Percentiles rank a stretch among this genome's conserved stretches.
Evolutionary conservation across 768 basidiomycete genomes (phyloP).

Genomic region (Suillus weaverae): DNA sequence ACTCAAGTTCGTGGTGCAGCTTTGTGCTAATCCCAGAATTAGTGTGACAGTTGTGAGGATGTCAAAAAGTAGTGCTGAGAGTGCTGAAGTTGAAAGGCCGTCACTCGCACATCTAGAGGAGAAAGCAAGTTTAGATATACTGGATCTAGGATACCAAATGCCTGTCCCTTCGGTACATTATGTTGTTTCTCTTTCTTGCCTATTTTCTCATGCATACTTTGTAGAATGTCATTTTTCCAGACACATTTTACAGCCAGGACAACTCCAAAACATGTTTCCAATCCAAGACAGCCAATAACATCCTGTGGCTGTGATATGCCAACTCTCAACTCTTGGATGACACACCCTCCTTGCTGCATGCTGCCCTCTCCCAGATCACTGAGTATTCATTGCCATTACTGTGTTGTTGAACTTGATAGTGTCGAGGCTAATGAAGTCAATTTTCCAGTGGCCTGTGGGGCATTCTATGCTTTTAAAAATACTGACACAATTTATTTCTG

Average conservation of each 20-base stretch:
- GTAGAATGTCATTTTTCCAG: slow-evolving; percentile 52
- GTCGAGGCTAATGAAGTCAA: no score
- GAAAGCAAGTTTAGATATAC: slow-evolving; percentile 40
- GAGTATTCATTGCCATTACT: slow-evolving; percentile 47
- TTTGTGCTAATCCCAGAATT: slow-evolving; percentile 61
- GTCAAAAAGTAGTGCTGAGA: slow-evolving; percentile 28
- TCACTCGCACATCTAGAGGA: slow-evolving; percentile 55
- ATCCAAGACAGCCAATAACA: slow-evolving; percentile 80
- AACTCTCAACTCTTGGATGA: slow-evolving; percentile 15
- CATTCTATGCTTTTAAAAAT: no score
- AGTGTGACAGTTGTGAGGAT: slow-evolving; percentile 76
- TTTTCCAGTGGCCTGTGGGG: no score
- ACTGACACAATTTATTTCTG: no score
- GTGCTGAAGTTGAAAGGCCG: slow-evolving; percentile 60
- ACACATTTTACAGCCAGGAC: slow-evolving; percentile 69
- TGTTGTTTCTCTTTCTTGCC: background rate
- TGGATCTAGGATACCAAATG: slow-evolving; percentile 12
- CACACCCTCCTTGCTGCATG: slow-evolving; percentile 7
- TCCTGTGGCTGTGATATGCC: slow-evolving; percentile 71
- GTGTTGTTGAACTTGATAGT: no score
- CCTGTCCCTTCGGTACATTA: slow-evolving; percentile 12
- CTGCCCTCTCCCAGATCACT: slow-evolving; percentile 58
- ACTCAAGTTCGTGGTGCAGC: slow-evolving; percentile 75
- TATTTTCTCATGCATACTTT: slow-evolving; percentile 8
- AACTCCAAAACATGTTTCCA: slow-evolving; percentile 67